Percentiles rank a stretch among this genome's conserved stretches.
Evolutionary conservation across 768 basidiomycete genomes (phyloP).

Genomic region (Trichaptum fuscoviolaceum): DNA sequence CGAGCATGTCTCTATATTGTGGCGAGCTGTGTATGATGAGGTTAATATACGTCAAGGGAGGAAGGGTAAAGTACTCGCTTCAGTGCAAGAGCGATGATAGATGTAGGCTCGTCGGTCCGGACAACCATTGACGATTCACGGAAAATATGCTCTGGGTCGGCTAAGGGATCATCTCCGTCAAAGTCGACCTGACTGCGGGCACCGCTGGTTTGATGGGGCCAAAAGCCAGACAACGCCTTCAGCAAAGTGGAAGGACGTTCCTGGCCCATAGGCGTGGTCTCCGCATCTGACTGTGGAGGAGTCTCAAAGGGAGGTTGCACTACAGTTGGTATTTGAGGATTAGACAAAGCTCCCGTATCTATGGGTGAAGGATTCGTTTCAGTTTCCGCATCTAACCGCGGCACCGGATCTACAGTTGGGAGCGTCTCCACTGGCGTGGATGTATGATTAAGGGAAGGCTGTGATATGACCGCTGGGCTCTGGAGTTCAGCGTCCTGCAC

Average conservation of each 20-base stretch:
- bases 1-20: conserved; percentile 75
- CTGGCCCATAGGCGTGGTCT: conserved; percentile 42
- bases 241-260: conserved; percentile 67
- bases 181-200: conserved; percentile 46
- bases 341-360: conserved; percentile 11
- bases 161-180: conserved; percentile 61
- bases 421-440: background rate
- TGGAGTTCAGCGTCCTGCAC: conserved; percentile 17
- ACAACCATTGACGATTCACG: conserved; percentile 93
- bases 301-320: conserved; percentile 33
- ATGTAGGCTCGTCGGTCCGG: conserved; percentile 94
- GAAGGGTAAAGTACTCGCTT: conserved; percentile 47
- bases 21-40: conserved; percentile 50
- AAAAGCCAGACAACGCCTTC: conserved; percentile 79
- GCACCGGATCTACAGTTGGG: background rate
- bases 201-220: conserved; percentile 56
- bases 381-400: background rate
- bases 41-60: conserved; percentile 6
- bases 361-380: conserved; percentile 14
- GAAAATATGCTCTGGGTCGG: conserved; percentile 89
- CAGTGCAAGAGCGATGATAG: conserved; percentile 92
- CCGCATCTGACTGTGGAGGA: conserved; percentile 48
- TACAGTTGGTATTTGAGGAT: conserved; percentile 30
- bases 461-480: conserved; percentile 5
- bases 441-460: conserved; percentile 14